Percentiles rank a stretch among this genome's conserved stretches.
Evolutionary conservation across 495 filamentous ascomycete species (phyloP).

Genomic region (Aspergillus nanangensis): DNA sequence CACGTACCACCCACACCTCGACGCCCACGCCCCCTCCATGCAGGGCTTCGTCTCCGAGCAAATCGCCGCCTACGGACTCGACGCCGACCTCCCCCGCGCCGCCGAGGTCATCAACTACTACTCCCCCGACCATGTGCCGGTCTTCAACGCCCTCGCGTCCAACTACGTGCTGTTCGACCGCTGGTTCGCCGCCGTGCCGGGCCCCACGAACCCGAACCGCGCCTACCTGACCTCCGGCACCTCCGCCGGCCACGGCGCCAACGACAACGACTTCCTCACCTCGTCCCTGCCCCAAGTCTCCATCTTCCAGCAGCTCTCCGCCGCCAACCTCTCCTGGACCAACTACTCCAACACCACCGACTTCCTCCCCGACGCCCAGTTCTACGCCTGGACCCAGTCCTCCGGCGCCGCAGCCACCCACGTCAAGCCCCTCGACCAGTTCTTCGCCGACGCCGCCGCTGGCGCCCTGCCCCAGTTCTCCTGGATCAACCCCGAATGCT

Average conservation of each 20-base stretch:
- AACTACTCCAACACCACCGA: slow-evolving; percentile 45
- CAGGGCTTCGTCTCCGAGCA: slow-evolving; percentile 47
- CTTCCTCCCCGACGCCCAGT: slow-evolving; percentile 32
- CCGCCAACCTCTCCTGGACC: slow-evolving; percentile 40
- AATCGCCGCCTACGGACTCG: slow-evolving; percentile 25
- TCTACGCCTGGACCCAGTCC: slow-evolving; percentile 37
- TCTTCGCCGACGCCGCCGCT: slow-evolving; percentile 33
- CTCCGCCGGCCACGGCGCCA: slow-evolving; percentile 42
- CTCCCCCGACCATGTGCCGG: slow-evolving; percentile 39
- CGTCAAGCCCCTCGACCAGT: slow-evolving; percentile 28
- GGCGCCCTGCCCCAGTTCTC: slow-evolving; percentile 42
- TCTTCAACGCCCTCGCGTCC: slow-evolving; percentile 40
- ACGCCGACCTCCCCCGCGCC: slow-evolving; percentile 28
- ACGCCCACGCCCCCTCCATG: slow-evolving; percentile 21
- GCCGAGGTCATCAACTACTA: slow-evolving; percentile 48
- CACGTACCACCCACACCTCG: slow-evolving; percentile 32
- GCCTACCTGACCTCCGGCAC: slow-evolving; percentile 46
- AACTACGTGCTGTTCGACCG: slow-evolving; percentile 48
- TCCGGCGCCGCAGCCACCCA: slow-evolving; percentile 26
- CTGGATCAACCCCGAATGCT: slow-evolving; percentile 52
- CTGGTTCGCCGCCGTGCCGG: slow-evolving; percentile 46
- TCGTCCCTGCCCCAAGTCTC: slow-evolving; percentile 40
- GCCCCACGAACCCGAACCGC: slow-evolving; percentile 47
- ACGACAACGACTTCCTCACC: slow-evolving; percentile 37
- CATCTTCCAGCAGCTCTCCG: slow-evolving; percentile 45